A percentile compares a stretch with the other conserved stretches of the same genome.
These are phyloP conservation scores for Eucalyptus guilfoylei DNA, from an alignment of 345 rosid genomes.

Conservation along the genomic window DNA sequence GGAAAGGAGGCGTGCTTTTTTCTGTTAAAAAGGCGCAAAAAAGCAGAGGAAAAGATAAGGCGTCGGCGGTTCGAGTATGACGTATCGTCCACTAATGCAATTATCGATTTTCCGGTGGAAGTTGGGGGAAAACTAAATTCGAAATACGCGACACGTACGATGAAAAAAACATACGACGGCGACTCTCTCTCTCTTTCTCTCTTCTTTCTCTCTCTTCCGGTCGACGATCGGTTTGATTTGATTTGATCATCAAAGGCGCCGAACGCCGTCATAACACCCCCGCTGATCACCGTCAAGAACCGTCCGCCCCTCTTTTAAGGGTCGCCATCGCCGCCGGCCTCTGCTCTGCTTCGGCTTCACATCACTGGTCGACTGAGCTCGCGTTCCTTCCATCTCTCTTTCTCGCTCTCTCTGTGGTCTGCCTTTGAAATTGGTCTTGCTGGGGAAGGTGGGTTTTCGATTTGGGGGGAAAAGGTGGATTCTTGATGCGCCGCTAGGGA, in stretches of 20 bases:
- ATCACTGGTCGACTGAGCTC: not conserved
- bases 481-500: conserved; percentile 1
- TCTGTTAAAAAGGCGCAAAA: not conserved
- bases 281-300: not conserved
- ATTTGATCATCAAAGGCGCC: not conserved
- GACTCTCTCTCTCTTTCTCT: not conserved
- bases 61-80: not conserved
- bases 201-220: not conserved
- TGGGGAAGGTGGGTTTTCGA: not conserved
- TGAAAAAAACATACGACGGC: not conserved
- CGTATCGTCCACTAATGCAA: not conserved
- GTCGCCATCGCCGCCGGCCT: not conserved
- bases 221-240: not conserved
- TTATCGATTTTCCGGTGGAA: not conserved
- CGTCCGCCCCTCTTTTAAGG: not conserved
- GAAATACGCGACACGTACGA: not conserved
- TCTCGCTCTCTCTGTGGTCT: not conserved
- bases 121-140: not conserved
- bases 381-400: not conserved
- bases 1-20: not conserved
- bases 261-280: not conserved
- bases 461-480: not conserved
- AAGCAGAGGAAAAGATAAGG: not conserved
- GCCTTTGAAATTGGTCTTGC: not conserved
- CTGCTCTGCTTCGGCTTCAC: not conserved